A percentile compares a stretch with the other conserved stretches of the same genome.
Conservation (phyloP, 306 rosid species). For the Quercus rubra region DNA sequence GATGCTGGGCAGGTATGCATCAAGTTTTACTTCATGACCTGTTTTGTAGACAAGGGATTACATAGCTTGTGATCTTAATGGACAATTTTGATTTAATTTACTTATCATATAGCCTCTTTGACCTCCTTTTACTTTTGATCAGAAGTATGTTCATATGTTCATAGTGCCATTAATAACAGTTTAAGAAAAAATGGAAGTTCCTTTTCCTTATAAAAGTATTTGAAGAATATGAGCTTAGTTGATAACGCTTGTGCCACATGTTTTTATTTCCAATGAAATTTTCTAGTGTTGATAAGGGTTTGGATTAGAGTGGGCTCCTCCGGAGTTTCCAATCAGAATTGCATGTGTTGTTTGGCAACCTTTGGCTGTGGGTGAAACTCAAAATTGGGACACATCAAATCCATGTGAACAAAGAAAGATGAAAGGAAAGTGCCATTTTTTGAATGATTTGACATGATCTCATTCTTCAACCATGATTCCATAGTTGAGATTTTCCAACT, state of each 20-base stretch:
- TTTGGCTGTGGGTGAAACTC: too few relatives aligned
- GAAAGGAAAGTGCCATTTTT: background rate
- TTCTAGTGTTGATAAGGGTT: background rate
- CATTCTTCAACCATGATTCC: background rate
- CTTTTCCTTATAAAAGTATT: background rate
- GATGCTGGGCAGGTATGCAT: conserved; percentile 72
- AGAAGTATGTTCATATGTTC: background rate
- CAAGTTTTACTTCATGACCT: conserved; percentile 2
- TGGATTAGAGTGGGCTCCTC: background rate
- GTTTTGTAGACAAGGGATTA: background rate
- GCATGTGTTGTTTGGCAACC: background rate
- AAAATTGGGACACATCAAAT: background rate
- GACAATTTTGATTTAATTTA: background rate
- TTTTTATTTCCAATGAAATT: background rate
- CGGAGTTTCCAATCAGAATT: background rate
- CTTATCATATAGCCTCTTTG: background rate
- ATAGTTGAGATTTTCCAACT: background rate
- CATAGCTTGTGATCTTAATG: background rate
- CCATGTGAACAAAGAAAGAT: background rate
- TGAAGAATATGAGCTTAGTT: background rate
- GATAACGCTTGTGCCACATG: background rate
- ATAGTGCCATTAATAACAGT: background rate
- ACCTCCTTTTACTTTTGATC: background rate
- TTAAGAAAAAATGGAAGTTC: background rate
- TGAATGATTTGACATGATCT: background rate